Evolutionary conservation across 1,139 yeast species (phyloP), one percentile per base, ranked within the genome.

Genomic region (Eremothecium coryli): DNA sequence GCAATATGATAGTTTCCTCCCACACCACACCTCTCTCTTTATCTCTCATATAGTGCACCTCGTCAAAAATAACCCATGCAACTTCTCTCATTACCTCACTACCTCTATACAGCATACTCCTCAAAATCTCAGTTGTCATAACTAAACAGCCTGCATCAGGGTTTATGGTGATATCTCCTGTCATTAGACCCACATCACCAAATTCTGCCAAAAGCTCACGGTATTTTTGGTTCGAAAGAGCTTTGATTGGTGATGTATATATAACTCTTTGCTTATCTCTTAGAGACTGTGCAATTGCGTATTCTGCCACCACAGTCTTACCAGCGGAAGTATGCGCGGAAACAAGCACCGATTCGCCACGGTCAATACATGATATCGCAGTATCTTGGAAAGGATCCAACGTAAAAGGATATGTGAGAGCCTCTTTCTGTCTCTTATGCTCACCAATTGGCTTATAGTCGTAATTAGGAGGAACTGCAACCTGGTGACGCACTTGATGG

Each of bases 241-340:
- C 95, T 53, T 86, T 86, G 48, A 86, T 86, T 4, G 96, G 96
- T 0, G 95, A 85, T 0, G 96, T 86, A 54, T 86, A 86, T 33
- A 86, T 85, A 3, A 93, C 86, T 51, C 85, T 82, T 18, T 94
- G 86, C 85, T 82, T 84, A 50, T 82, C 82, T 52, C 95, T 66
- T 38, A 76, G 70, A 1, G 95, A 88, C 84, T 84, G 82, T 1
- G 95, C 95, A 50, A 86, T 85, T 4, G 95, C 95, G 52, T 86
- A 86, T 54, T 86, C 95, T 0, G 95, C 95, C 16, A 84, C 93
- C 5, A 84, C 95, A 0, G 95, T 84, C 52, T 84, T 84, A 58
- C 95, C 95, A 1, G 95, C 95, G 4, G 94, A 84, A 0, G 95
- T 84, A 56, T 90, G 99, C 0, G 99, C 99, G 5, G 98, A 96